Base-by-base conservation (phyloP, 805 yeast species). In the Candida ortonii region DNA sequence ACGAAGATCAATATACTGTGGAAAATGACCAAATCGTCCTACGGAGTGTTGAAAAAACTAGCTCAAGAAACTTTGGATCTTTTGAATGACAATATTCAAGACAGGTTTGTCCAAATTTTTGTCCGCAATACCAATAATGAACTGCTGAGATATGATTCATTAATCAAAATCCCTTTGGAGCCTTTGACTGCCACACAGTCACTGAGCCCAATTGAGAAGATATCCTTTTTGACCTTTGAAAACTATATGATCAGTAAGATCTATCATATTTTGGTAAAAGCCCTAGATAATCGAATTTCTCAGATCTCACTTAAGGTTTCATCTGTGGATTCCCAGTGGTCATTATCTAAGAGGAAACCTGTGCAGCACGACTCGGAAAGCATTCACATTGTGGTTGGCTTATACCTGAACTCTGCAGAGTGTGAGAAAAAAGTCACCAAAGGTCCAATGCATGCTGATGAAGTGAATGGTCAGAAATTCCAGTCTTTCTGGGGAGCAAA, bases 401-500 rank as follows among this genome's bases (percentile, higher is more conserved):
- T 90, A 8, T 62, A 75, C 27, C 68, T 87, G 9, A 78, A 89
- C 52, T 68, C 93, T 5, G 73, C 70, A 6, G 86, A 82, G 51
- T 69, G 82, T 41, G 96, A 88, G 48, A 84, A 80, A 59, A 62
- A 85, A 28, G 86, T 93, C 1, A 85, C 95, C 1, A 85, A 78
- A 52, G 97, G 97, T 2, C 97, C 97, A 7, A 62, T 67, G 23
- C 77, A 80, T 44, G 70, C 73, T 24, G 83, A 76, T 20, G 64
- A 65, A 25, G 78, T 70, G 11, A 76, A 64, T 17, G 75, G 80
- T n/a, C 64, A 73, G 6, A 68, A 71, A 35, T 93, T 93, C 65
- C 76, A 84, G 46, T 64, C 75, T 5, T 89, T 93, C 54, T 93
- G 99, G 99, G 97, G 97, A 8, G 53, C 73, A 7, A 81, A 76